A percentile compares a stretch with the other conserved stretches of the same genome.
Evolutionary conservation across 2,329 filamentous ascomycete genomes (phyloP).

Genomic region (Aspergillus clavatus): DNA sequence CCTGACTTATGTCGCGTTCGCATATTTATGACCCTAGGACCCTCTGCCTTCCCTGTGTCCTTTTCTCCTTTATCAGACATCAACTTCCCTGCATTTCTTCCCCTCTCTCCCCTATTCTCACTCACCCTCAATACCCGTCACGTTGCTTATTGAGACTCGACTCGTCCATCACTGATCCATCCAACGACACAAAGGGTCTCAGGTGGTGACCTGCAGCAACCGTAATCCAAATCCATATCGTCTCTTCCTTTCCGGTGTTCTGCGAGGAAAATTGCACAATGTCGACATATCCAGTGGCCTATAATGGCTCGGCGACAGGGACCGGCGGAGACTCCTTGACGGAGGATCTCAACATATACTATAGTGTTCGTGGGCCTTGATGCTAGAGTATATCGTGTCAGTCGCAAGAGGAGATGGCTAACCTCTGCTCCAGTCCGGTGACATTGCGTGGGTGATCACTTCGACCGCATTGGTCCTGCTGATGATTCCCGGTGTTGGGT

Average conservation of each 20-base stretch:
- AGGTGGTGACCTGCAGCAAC: not conserved
- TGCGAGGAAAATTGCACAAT: constrained; percentile 19
- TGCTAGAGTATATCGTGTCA: not conserved
- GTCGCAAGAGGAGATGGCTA: constrained; percentile 8
- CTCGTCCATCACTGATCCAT: too few relatives aligned
- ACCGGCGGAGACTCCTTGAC: constrained; percentile 63
- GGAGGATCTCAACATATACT: constrained; percentile 77
- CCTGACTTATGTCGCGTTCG: constrained; percentile 15
- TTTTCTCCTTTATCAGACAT: not conserved
- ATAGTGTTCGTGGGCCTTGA: constrained; percentile 47
- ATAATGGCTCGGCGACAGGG: constrained; percentile 57
- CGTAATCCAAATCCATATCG: not conserved
- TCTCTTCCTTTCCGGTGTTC: not conserved
- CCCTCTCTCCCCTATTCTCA: not conserved
- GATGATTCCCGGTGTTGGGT: constrained; percentile 88
- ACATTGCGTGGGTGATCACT: constrained; percentile 76
- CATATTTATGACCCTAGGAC: constrained; percentile 13
- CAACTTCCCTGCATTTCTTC: not conserved
- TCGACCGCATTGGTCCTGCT: constrained; percentile 75
- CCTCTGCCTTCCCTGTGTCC: constrained; percentile 5
- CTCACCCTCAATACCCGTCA: not conserved
- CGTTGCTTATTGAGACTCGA: not conserved
- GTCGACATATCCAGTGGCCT: constrained; percentile 45
- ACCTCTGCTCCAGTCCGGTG: constrained; percentile 56
- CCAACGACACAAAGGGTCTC: too few relatives aligned